phyloP scores from a whole-genome alignment of 73 alveolate genomes.

The Paramecium sonneborni region DNA sequence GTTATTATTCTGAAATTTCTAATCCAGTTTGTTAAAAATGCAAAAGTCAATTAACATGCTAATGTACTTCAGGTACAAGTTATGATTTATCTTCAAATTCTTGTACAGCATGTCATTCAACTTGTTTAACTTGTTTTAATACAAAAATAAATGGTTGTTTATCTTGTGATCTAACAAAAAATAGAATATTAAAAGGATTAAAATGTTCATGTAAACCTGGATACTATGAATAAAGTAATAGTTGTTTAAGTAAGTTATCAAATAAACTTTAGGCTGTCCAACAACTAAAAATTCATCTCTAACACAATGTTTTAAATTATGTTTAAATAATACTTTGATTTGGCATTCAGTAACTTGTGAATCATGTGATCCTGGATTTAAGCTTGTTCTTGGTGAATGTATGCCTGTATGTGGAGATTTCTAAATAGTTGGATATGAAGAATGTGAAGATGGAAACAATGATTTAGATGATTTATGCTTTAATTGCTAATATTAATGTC shows the following conservation, averaged over 20 bases:
- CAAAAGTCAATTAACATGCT: not conserved
- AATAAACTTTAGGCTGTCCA: not conserved
- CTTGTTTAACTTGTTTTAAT: not conserved
- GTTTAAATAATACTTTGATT: not conserved
- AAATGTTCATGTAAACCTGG: not conserved
- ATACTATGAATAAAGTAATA: not conserved
- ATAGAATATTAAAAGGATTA: not conserved
- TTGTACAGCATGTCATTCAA: not conserved
- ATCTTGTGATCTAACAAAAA: not conserved
- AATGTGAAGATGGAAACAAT: not conserved
- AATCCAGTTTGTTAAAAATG: not conserved
- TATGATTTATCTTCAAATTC: not conserved
- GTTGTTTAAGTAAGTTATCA: not conserved
- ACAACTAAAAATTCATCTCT: not conserved
- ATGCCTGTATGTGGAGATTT: not conserved
- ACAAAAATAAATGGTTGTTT: not conserved
- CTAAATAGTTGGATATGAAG: not conserved
- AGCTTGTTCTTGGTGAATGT: not conserved
- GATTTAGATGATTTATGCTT: not conserved
- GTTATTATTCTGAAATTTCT: not conserved
- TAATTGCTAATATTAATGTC: not conserved
- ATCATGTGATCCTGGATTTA: not conserved
- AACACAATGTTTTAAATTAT: not conserved
- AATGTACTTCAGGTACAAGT: not conserved
- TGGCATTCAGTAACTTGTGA: not conserved